These are phyloP conservation scores for Farysia itapuensis DNA, from an alignment of 1,284 basidiomycete genomes.

Conservation along the genomic window DNA sequence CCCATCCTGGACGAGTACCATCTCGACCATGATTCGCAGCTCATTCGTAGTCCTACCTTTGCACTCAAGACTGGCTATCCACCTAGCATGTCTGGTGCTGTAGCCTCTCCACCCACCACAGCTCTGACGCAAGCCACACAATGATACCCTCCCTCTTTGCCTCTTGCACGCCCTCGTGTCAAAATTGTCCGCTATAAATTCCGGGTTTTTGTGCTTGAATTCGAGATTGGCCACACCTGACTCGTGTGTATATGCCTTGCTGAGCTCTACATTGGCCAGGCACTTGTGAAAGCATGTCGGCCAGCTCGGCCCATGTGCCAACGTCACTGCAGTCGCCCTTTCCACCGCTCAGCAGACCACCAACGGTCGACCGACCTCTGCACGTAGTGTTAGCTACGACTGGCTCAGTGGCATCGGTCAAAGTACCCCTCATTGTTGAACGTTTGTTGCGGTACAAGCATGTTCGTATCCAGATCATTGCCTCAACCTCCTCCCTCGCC, in stretches of 20 bases:
- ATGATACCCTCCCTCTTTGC: too few species aligned
- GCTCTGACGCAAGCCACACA: background rate
- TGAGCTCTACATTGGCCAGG: conserved; percentile 22
- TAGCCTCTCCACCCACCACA: background rate
- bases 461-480: conserved; percentile 80
- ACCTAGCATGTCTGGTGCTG: conserved; percentile 23
- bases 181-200: background rate
- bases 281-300: too few species aligned
- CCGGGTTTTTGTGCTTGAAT: too few species aligned
- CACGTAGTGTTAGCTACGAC: conserved; percentile 83
- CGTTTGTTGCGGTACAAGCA: conserved; percentile 70
- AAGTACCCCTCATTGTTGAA: conserved; percentile 82
- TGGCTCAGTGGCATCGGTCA: conserved; percentile 91
- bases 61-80: conserved; percentile 37
- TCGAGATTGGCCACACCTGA: too few species aligned
- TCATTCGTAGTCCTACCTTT: conserved; percentile 32
- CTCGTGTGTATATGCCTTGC: conserved; percentile 59
- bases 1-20: conserved; percentile 83
- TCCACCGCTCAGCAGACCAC: conserved; percentile 31
- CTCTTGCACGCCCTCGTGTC: background rate
- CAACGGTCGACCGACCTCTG: conserved; percentile 27
- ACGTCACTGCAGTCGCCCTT: conserved; percentile 49
- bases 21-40: conserved; percentile 2
- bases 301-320: too few species aligned
- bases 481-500: conserved; percentile 74